Base-by-base conservation (phyloP, 371 early-diverging fungal genomes). In the Massospora cicadina region DNA sequence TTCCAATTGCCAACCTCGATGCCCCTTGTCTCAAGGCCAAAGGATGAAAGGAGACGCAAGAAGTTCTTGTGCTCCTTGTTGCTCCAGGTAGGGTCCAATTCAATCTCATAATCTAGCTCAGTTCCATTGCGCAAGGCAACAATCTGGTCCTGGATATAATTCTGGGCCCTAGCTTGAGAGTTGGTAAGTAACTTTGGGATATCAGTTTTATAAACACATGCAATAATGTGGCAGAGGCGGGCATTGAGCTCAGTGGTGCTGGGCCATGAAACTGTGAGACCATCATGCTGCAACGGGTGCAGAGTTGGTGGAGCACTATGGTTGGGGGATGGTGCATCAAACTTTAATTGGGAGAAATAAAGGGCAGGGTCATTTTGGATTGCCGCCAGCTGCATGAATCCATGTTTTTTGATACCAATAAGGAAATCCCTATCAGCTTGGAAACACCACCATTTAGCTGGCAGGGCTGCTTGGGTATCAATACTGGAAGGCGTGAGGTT, bases 341-440 rank as follows among this genome's bases (percentile, higher is more conserved):
- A 81, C 53, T 74, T 76, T 55, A 73, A 70, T 29, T 79, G 77
- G 68, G 76, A 81, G 64, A 88, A 89, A 61, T 78, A 76, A 31
- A 89, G 81, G 57, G 84, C 86, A 0, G 78, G 79, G 61, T 89
- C 89, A 31, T 74, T 77, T 27, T 85, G 76, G 70, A 86, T 81
- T 21, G 78, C 74, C 23, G 75, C 73, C 55, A 85, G 83, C 70
- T 87, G 83, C 60, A 83, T 82, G 69, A 90, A 93, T 1, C 93
- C 93, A 66, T 90, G 82, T 62, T 83, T 86, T 66, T 78, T 76
- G 27, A 87, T 87, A 32, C 90, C 90, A 33, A 90, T 71, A 66
- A 90, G 66, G 28, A 93, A 66, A 69, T 87, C 88, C n/a, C 85
- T 81, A 66, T 93, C 93, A 68, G 89, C 84, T n/a, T 78, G 69